These are phyloP conservation scores for Sergeia podlipaevii DNA, from an alignment of 208 protist genomes.

Conservation along the genomic window DNA sequence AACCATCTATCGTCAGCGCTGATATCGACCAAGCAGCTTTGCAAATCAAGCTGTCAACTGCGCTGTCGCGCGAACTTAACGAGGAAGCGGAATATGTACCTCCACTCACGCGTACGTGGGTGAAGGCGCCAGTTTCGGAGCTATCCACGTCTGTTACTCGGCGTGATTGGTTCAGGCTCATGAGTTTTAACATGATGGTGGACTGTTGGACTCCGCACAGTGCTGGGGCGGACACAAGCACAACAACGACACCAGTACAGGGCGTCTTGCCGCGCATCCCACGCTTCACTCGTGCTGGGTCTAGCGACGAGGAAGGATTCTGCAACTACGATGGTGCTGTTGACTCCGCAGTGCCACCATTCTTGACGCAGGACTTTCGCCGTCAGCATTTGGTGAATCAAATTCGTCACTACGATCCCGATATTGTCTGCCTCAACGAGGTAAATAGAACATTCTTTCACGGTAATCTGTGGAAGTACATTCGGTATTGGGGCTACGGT, in stretches of 20 bases:
- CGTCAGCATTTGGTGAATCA: constrained; percentile 55
- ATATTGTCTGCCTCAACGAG: constrained; percentile 79
- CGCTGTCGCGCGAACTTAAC: constrained; percentile 25
- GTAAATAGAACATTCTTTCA: constrained; percentile 76
- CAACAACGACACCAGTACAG: constrained; percentile 44
- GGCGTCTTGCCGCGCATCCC: constrained; percentile 46
- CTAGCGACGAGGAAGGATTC: constrained; percentile 21
- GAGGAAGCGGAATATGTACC: constrained; percentile 20
- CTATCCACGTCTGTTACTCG: constrained; percentile 59
- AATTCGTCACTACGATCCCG: constrained; percentile 70
- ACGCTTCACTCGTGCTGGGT: constrained; percentile 28
- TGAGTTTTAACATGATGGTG: constrained; percentile 83
- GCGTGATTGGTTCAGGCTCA: constrained; percentile 83
- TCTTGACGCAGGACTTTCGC: constrained; percentile 49
- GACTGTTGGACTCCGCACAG: constrained; percentile 40
- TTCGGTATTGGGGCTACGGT: constrained; percentile 77
- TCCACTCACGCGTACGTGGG: constrained; percentile 54
- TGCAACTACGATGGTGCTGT: constrained; percentile 44
- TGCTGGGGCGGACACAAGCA: neutral
- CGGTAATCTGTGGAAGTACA: constrained; percentile 53
- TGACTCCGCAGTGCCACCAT: constrained; percentile 51
- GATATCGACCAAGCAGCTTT: constrained; percentile 33
- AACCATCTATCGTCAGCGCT: constrained; percentile 29
- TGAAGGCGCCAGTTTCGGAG: constrained; percentile 50
- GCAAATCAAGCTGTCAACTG: constrained; percentile 27